Percentiles rank a stretch among this genome's conserved stretches.
These are phyloP conservation scores for Setaria viridis DNA, from an alignment of 202 grass and related monocot species.

Conservation along the genomic window DNA sequence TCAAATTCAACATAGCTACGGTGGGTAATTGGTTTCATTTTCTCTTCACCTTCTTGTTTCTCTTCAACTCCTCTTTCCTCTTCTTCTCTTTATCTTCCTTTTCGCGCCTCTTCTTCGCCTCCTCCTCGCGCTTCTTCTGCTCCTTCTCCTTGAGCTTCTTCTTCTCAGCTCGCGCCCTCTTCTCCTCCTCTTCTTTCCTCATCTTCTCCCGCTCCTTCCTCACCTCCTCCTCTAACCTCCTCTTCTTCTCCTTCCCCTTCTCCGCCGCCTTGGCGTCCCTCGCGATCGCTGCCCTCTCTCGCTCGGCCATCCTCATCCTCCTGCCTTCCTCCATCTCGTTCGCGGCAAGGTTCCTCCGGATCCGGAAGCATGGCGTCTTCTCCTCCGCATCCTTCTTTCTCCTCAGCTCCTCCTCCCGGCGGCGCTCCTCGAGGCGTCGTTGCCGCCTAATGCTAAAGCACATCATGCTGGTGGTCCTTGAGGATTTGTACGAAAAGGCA, in stretches of 20 bases:
- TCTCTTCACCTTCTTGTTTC: neutral
- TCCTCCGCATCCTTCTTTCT: constrained; percentile 13
- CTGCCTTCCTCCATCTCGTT: constrained; percentile 48
- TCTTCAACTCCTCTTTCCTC: constrained; percentile 15
- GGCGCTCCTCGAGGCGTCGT: constrained; percentile 21
- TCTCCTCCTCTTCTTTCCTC: constrained; percentile 1
- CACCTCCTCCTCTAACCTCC: neutral
- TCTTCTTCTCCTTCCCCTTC: constrained; percentile 21
- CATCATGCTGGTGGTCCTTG: neutral
- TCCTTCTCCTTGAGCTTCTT: constrained; percentile 21
- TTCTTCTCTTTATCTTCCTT: constrained; percentile 19
- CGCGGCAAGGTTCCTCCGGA: constrained; percentile 34
- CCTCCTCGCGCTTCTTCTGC: constrained; percentile 37
- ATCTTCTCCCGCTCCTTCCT: constrained; percentile 39
- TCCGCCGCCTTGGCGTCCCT: neutral
- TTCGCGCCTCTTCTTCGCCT: neutral
- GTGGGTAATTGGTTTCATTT: neutral
- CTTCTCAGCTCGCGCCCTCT: constrained; percentile 21
- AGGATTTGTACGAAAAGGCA: neutral
- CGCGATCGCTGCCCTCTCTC: neutral
- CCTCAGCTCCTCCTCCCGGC: constrained; percentile 24
- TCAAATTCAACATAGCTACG: too few species aligned
- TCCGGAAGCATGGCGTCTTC: constrained; percentile 16
- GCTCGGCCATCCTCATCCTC: constrained; percentile 16
- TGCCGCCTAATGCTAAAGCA: constrained; percentile 32